phyloP scores from a whole-genome alignment of 371 early-diverging fungal species.

The Mucor lusitanicus region DNA sequence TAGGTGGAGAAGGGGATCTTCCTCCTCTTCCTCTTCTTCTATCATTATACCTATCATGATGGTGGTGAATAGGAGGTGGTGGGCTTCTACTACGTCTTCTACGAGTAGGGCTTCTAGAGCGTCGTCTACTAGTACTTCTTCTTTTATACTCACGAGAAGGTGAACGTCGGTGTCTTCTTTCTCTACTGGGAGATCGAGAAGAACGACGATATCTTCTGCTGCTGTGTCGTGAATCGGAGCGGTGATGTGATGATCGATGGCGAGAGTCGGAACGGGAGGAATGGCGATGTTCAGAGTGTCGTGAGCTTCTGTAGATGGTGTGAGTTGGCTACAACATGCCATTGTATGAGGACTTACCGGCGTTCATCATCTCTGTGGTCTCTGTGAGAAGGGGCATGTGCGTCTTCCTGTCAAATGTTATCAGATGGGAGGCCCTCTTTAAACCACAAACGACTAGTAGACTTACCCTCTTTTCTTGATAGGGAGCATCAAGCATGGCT shows the following conservation, averaged over 20 bases:
- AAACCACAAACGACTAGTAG: not conserved
- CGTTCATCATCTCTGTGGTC: conserved; percentile 30
- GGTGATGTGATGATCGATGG: conserved; percentile 43
- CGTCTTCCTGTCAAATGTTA: not conserved
- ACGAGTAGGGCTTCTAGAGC: conserved; percentile 19
- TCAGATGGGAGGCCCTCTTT: not conserved
- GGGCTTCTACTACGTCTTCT: conserved; percentile 29
- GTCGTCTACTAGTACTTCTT: conserved; percentile 30
- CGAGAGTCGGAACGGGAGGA: conserved; percentile 27
- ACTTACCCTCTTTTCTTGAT: conserved; percentile 61
- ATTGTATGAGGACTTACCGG: conserved; percentile 14
- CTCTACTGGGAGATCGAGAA: conserved; percentile 42
- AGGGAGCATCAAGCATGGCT: conserved; percentile 87
- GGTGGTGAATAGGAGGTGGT: conserved; percentile 35
- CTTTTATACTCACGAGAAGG: conserved; percentile 27
- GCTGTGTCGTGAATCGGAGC: conserved; percentile 28
- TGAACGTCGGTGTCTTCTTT: conserved; percentile 33
- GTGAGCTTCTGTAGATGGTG: conserved; percentile 5
- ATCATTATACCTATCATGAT: conserved; percentile 29
- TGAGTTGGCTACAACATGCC: not conserved
- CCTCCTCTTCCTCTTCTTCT: conserved; percentile 29
- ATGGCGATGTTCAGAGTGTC: conserved; percentile 10
- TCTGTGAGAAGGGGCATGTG: not conserved
- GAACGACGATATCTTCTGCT: conserved; percentile 37
- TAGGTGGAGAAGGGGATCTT: conserved; percentile 72